Base-by-base conservation (phyloP, 2,329 filamentous ascomycete species). In the Penicillium carneum region DNA sequence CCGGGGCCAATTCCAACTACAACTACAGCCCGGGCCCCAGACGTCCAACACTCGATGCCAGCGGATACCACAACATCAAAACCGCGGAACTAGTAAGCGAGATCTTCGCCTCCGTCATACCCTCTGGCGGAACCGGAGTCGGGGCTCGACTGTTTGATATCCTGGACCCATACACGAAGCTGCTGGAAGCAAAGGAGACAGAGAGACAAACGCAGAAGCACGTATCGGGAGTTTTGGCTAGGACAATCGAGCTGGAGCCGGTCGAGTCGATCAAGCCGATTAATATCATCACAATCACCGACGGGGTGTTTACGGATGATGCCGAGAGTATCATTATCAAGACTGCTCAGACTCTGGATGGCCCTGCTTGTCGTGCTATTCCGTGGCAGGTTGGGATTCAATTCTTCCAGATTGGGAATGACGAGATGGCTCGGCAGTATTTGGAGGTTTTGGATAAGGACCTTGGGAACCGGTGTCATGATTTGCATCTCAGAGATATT, bases 261-360 rank as follows among this genome's bases (percentile, higher is more conserved):
- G 14, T 29, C 9, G 26, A 29, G 42, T 76, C 79, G 16, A 82
- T 90, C 23, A 93, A 92, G 73, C 93, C 93, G 0, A 81, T 97
- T 49, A 97, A 97, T 73, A 84, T 98, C 75, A 97, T 98, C 69
- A 89, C 96, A 64, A 90, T 98, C 72, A 98, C 95, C 0, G 94
- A 98, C 74, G 95, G 95, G 5, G 87, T 83, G 42, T 88, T 95
- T 1, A 88, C 84, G 1, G 93, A 97, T 74, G 91, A 96, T 66
- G 87, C 90, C 0, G 90, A 93, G 75, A 83, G 82, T 8, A 83
- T 88, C 29, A 87, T 98, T 49, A 81, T 91, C 42, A 76, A 79
- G 3, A 82, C 86, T 0, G 94, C 93, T 0, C 84, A 84, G 75
- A 88, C 86, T 71, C 85, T 98, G 34, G 76, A 79, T 64, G 57